These are phyloP conservation scores for Globisporangium rhizosaccharum DNA, from an alignment of 352 stramenopile genomes.

Conservation along the genomic window DNA sequence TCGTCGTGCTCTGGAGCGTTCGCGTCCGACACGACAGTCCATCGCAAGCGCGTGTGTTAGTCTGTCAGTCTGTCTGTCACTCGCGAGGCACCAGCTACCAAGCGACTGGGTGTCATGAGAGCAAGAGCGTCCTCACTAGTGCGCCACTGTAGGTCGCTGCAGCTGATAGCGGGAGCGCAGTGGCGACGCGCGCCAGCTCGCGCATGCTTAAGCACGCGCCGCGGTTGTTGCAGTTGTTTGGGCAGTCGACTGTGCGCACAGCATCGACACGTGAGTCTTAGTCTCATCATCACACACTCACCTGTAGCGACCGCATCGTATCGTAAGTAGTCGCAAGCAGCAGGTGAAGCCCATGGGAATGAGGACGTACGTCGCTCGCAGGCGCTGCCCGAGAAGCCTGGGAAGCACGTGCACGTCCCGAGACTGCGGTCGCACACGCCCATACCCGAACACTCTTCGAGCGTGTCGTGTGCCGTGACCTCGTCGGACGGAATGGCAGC, in stretches of 20 bases:
- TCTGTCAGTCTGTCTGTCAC: background rate
- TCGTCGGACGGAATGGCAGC: constrained; percentile 33
- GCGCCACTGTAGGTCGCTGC: constrained; percentile 59
- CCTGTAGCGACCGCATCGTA: background rate
- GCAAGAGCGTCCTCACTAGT: background rate
- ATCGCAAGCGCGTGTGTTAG: no score
- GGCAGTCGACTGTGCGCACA: constrained; percentile 34
- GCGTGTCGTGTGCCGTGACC: constrained; percentile 29
- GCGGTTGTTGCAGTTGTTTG: constrained; percentile 69
- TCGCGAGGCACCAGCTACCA: no score
- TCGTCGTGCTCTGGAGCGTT: constrained; percentile 34
- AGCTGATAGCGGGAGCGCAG: constrained; percentile 58
- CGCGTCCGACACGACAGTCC: no score
- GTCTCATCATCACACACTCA: background rate
- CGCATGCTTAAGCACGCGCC: constrained; percentile 82
- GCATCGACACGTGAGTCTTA: background rate
- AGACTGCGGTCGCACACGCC: constrained; percentile 71
- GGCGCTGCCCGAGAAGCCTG: constrained; percentile 70
- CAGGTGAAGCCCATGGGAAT: background rate
- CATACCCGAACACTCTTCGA: constrained; percentile 87
- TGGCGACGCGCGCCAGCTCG: constrained; percentile 54
- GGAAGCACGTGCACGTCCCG: constrained; percentile 78
- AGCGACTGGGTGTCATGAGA: background rate
- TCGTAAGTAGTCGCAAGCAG: background rate
- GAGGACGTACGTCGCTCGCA: constrained; percentile 64